Percentiles rank a stretch among this genome's conserved stretches.
Conservation (phyloP, 345 rosid genomes). For the Aegle marmelos region DNA sequence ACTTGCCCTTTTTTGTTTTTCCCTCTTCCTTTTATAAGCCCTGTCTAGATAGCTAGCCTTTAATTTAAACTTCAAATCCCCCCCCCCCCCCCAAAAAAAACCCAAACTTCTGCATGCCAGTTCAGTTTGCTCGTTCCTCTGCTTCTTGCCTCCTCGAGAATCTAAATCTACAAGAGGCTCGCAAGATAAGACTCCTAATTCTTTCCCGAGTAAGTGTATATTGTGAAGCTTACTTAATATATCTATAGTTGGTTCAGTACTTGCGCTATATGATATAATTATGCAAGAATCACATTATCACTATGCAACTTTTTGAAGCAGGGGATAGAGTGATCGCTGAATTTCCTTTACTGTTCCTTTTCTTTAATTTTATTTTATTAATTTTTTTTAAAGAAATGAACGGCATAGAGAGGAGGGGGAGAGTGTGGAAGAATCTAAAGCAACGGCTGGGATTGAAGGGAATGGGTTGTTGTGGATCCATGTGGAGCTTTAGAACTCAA, state of each 20-base stretch:
- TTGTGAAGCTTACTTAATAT: neutral
- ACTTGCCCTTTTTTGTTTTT: too few species aligned
- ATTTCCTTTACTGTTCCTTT: too few species aligned
- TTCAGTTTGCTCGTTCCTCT: neutral
- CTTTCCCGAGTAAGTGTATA: neutral
- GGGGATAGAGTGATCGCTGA: too few species aligned
- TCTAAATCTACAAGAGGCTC: neutral
- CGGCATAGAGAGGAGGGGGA: constrained; percentile 31
- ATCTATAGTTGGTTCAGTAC: neutral
- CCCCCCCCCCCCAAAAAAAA: too few species aligned
- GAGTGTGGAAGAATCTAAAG: constrained; percentile 60
- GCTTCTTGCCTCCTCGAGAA: too few species aligned
- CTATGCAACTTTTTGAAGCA: too few species aligned
- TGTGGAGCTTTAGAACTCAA: constrained; percentile 37
- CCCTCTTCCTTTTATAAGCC: neutral
- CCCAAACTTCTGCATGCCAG: too few species aligned
- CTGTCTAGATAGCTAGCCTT: neutral
- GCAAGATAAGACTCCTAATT: neutral
- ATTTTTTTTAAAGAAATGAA: constrained; percentile 19
- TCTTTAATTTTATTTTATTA: too few species aligned
- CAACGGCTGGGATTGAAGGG: constrained; percentile 63
- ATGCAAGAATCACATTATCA: neutral
- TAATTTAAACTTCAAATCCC: neutral
- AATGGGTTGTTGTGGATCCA: constrained; percentile 59
- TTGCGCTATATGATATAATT: neutral